phyloP scores from a whole-genome alignment of 1,139 yeast species.

The Suhomyces terraborum region DNA sequence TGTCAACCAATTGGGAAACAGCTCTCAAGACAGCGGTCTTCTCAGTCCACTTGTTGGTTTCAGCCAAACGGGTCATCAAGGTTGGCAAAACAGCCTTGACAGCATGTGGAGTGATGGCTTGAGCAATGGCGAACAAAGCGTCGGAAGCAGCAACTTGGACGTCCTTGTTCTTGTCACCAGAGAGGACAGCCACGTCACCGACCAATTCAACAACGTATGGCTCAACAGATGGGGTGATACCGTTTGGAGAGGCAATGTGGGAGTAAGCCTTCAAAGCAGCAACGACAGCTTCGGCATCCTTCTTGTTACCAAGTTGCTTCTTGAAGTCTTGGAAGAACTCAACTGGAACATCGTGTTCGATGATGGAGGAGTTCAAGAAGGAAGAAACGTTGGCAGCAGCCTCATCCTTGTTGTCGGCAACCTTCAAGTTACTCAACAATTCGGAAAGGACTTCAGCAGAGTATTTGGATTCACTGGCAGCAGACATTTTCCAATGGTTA shows the following conservation, averaged over 20 bases:
- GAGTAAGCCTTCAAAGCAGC: slow-evolving; percentile 83
- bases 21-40: slow-evolving; percentile 89
- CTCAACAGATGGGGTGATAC: slow-evolving; percentile 89
- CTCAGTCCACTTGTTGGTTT: slow-evolving; percentile 96
- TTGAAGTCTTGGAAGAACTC: slow-evolving; percentile 79
- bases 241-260: slow-evolving; percentile 81
- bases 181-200: slow-evolving; percentile 66
- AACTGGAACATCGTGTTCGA: slow-evolving; percentile 97
- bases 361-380: slow-evolving; percentile 94
- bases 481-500: slow-evolving; percentile 52
- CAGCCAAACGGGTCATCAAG: slow-evolving; percentile 65
- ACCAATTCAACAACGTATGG: slow-evolving; percentile 85
- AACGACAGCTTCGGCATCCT: slow-evolving; percentile 60
- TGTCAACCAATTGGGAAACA: slow-evolving; percentile 83
- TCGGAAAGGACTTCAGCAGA: slow-evolving; percentile 85
- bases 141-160: slow-evolving; percentile 68
- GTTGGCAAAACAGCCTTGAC: slow-evolving; percentile 88
- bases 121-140: slow-evolving; percentile 76
- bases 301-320: slow-evolving; percentile 78
- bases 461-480: slow-evolving; percentile 65
- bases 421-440: slow-evolving; percentile 88
- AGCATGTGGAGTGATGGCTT: slow-evolving; percentile 88
- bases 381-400: slow-evolving; percentile 91
- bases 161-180: slow-evolving; percentile 86
- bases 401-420: slow-evolving; percentile 86